These are phyloP conservation scores for Aquilaria yunnanensis DNA, from an alignment of 345 rosid genomes.

Conservation along the genomic window DNA sequence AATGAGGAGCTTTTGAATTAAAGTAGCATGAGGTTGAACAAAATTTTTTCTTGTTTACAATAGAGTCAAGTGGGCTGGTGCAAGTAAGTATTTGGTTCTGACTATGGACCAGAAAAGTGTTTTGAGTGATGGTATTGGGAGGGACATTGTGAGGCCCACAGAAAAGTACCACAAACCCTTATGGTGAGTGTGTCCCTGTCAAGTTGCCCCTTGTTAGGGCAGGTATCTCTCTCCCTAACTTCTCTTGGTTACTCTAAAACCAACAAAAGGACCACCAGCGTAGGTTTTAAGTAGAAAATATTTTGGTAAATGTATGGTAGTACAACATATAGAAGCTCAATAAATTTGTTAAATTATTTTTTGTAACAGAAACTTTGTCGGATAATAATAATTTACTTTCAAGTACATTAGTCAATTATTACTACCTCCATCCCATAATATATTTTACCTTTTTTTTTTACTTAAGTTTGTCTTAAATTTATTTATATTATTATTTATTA, in stretches of 20 bases:
- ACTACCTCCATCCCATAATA: no score
- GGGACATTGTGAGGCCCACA: constrained; percentile 15
- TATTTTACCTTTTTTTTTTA: no score
- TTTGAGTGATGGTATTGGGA: constrained; percentile 7
- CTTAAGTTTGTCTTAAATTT: no score
- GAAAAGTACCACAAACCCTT: constrained; percentile 21
- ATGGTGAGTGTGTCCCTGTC: constrained; percentile 15
- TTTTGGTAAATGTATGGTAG: no score
- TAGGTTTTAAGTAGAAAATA: no score
- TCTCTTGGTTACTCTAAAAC: background rate
- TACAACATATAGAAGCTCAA: no score
- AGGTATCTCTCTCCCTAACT: constrained; percentile 13
- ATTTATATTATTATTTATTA: no score
- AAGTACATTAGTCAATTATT: no score
- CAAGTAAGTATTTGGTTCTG: background rate
- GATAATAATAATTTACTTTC: no score
- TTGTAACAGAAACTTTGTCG: no score
- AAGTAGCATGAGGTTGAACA: constrained; percentile 21
- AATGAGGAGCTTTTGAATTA: constrained; percentile 34
- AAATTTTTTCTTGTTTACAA: background rate
- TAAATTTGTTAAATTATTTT: no score
- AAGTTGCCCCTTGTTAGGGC: constrained; percentile 13
- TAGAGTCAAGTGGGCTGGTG: constrained; percentile 6
- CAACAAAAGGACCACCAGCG: no score
- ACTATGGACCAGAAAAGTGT: constrained; percentile 3